Conservation (phyloP, 495 filamentous ascomycete genomes). For the Hypoxylon intermedium region DNA sequence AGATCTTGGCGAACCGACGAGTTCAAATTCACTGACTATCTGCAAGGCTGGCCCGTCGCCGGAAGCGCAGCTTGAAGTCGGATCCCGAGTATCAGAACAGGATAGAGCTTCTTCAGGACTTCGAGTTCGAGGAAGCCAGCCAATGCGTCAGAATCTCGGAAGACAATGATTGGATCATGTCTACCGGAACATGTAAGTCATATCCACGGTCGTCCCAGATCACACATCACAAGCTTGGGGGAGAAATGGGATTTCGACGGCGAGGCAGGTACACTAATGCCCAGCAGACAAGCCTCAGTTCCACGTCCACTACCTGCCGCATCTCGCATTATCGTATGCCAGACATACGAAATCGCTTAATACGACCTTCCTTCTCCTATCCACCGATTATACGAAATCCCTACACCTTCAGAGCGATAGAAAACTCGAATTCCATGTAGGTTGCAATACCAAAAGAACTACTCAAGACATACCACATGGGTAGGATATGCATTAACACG, state of each 20-base stretch:
- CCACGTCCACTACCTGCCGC: slow-evolving; percentile 91
- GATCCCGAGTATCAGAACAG: slow-evolving; percentile 92
- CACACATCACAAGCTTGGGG: too few relatives aligned
- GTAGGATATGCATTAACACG: neutral
- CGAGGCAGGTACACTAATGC: slow-evolving; percentile 5
- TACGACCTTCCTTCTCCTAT: slow-evolving; percentile 90
- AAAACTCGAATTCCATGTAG: slow-evolving; percentile 83
- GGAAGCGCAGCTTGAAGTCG: slow-evolving; percentile 91
- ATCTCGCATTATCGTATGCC: slow-evolving; percentile 88
- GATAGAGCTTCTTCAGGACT: slow-evolving; percentile 95
- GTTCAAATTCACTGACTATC: slow-evolving; percentile 6
- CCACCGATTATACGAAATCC: slow-evolving; percentile 92
- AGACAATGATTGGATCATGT: slow-evolving; percentile 98
- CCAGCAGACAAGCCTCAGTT: slow-evolving; percentile 87
- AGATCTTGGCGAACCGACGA: neutral
- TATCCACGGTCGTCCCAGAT: neutral
- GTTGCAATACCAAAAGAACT: neutral
- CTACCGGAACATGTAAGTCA: slow-evolving; percentile 71
- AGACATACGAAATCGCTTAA: slow-evolving; percentile 95
- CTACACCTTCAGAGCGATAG: slow-evolving; percentile 92
- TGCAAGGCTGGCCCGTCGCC: slow-evolving; percentile 74
- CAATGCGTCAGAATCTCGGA: slow-evolving; percentile 88
- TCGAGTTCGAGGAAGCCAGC: slow-evolving; percentile 98
- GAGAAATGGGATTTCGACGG: too few relatives aligned
- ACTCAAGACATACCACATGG: neutral